phyloP scores from a whole-genome alignment of 2,329 filamentous ascomycete species.

The Diaporthe capsici region DNA sequence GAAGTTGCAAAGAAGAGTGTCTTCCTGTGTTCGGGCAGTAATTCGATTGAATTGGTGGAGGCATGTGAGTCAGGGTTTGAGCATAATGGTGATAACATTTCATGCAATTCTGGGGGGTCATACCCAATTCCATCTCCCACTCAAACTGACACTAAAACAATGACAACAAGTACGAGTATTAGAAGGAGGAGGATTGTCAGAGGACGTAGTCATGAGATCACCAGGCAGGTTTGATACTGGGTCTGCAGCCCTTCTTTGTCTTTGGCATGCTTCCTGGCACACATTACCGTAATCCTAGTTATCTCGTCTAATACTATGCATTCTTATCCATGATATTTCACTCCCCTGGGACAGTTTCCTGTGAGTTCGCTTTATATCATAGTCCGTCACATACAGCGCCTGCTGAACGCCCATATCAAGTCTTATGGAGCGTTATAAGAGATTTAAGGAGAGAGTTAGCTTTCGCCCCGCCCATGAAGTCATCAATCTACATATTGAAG shows the following conservation, averaged over 20 bases:
- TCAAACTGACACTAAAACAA: neutral
- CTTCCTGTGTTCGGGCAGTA: slow-evolving; percentile 16
- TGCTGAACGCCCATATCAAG: slow-evolving; percentile 51
- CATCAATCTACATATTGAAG: neutral
- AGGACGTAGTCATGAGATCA: neutral
- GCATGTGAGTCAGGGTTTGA: slow-evolving; percentile 23
- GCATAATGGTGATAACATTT: neutral
- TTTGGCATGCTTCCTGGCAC: neutral
- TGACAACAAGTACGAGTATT: too few species aligned
- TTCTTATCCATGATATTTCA: slow-evolving; percentile 40
- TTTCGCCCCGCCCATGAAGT: neutral
- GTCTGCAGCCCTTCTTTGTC: neutral
- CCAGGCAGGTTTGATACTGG: neutral
- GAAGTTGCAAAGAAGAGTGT: slow-evolving; percentile 19
- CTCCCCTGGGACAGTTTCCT: neutral
- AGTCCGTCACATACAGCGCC: slow-evolving; percentile 53
- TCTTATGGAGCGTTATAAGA: slow-evolving; percentile 48
- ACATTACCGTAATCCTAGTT: neutral
- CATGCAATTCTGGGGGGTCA: slow-evolving; percentile 4
- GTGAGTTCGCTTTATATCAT: slow-evolving; percentile 58
- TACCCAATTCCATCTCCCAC: neutral
- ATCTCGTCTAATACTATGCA: neutral
- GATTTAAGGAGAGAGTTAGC: slow-evolving; percentile 7
- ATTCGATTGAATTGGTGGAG: neutral
- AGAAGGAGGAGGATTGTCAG: neutral